A percentile compares a stretch with the other conserved stretches of the same genome.
Conservation (phyloP, 2,329 filamentous ascomycete genomes). For the Teratosphaeria pseudoeucalypti region DNA sequence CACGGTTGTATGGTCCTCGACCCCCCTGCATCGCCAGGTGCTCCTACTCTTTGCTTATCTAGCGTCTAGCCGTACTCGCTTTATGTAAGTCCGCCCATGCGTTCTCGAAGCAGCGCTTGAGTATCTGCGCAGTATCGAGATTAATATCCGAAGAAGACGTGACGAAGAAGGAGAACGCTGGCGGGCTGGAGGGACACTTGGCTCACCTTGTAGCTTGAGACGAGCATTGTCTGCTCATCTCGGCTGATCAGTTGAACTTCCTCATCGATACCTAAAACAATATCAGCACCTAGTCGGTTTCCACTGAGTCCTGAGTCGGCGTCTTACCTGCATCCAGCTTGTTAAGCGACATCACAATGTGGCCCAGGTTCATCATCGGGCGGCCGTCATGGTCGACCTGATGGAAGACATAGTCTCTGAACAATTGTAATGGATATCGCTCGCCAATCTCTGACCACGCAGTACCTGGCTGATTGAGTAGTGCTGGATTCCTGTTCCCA, state of each 20-base stretch:
- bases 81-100: constrained; percentile 47
- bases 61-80: constrained; percentile 5
- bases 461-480: constrained; percentile 22
- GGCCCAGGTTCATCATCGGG: constrained; percentile 74
- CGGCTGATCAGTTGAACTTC: constrained; percentile 75
- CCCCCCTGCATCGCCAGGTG: too few species aligned
- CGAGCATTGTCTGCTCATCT: constrained; percentile 80
- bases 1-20: too few species aligned
- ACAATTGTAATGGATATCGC: constrained; percentile 84
- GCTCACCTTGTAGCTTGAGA: constrained; percentile 80
- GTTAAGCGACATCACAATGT: constrained; percentile 78
- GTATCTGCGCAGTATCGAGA: neutral
- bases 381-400: constrained; percentile 79
- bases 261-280: constrained; percentile 56
- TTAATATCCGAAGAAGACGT: neutral
- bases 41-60: neutral
- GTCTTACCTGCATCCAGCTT: constrained; percentile 66
- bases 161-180: neutral
- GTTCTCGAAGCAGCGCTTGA: constrained; percentile 56
- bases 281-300: neutral
- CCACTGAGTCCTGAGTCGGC: neutral
- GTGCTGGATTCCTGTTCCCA: constrained; percentile 17
- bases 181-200: neutral
- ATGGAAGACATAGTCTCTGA: constrained; percentile 95
- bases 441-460: constrained; percentile 86